Evolutionary conservation across 257 asterid species (phyloP).

Genomic region (Petrea volubilis): DNA sequence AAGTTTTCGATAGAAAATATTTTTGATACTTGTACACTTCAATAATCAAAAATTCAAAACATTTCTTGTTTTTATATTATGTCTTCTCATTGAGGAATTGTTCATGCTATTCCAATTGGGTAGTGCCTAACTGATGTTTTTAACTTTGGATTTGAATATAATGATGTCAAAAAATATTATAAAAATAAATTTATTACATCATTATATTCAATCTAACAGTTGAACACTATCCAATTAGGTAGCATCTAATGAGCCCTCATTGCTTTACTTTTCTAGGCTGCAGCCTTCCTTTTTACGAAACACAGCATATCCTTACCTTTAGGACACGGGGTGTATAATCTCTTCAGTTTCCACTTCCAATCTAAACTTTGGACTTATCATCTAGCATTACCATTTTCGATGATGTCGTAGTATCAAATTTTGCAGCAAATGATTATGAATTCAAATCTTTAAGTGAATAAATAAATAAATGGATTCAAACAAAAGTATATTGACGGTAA

Average conservation of each 20-base stretch:
- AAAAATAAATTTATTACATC: too few species aligned
- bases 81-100: too few species aligned
- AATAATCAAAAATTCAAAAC: too few species aligned
- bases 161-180: too few species aligned
- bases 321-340: background rate
- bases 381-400: background rate
- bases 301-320: background rate
- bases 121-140: too few species aligned
- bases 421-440: background rate
- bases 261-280: background rate
- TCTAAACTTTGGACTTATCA: background rate
- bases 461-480: background rate
- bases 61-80: background rate
- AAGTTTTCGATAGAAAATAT: too few species aligned
- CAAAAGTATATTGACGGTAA: background rate
- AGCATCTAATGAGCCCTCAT: background rate
- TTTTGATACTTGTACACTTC: too few species aligned
- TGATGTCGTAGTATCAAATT: background rate
- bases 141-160: too few species aligned
- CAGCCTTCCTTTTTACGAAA: too few species aligned
- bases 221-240: too few species aligned
- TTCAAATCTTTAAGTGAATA: background rate
- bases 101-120: too few species aligned
- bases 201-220: too few species aligned
- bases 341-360: background rate